A percentile compares a stretch with the other conserved stretches of the same genome.
phyloP scores from a whole-genome alignment of 495 filamentous ascomycete genomes.

The Penicillium daleae region DNA sequence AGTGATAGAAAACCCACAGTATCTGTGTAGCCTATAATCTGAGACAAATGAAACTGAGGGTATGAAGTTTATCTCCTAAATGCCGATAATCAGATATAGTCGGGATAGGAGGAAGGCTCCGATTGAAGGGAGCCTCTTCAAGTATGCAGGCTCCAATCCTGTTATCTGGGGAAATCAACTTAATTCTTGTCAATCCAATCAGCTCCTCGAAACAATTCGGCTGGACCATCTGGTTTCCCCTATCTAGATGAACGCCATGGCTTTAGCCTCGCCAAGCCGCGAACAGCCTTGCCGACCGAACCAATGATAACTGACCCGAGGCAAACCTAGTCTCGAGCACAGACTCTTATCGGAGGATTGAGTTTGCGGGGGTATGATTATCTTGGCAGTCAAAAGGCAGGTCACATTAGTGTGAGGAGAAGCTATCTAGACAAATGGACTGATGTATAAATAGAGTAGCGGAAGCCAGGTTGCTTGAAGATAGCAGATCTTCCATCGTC shows the following conservation, averaged over 20 bases:
- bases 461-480: neutral
- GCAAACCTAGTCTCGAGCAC: neutral
- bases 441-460: slow-evolving; percentile 8
- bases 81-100: neutral
- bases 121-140: neutral
- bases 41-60: neutral
- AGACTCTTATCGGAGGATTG: slow-evolving; percentile 7
- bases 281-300: slow-evolving; percentile 32
- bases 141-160: neutral
- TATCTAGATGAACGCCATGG: slow-evolving; percentile 2
- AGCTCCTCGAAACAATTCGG: neutral
- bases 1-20: slow-evolving; percentile 12
- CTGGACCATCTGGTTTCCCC: neutral
- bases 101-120: neutral
- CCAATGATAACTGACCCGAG: slow-evolving; percentile 19
- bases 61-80: neutral
- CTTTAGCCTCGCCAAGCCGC: slow-evolving; percentile 16
- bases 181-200: neutral
- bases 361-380: slow-evolving; percentile 19
- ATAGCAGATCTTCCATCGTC: neutral
- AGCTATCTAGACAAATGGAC: neutral
- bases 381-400: neutral
- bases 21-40: neutral
- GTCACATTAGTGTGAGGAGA: neutral
- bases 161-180: neutral